Evolutionary conservation across 306 rosid genomes (phyloP), one percentile per base, ranked within the genome.

Genomic region (Macrotyloma uniflorum): DNA sequence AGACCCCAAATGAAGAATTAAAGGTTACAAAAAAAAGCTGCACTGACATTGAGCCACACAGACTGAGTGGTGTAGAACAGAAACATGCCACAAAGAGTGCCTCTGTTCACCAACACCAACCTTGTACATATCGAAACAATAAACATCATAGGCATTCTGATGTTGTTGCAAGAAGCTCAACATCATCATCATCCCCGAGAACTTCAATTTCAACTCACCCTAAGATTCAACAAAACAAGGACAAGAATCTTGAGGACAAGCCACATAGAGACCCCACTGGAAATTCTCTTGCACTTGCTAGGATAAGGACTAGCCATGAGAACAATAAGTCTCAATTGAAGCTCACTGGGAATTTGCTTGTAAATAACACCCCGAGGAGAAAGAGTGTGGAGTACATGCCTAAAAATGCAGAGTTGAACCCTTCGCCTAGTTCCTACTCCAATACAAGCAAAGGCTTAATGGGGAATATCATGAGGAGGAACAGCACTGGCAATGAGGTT

Each of bases 401-500:
- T n/a, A 87, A 66, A 70, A 79, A 22, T 36, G 67, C 53, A 69
- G 86, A 79, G 24, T 14, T 72, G 19, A 85, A 67, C 66, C 79
- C 80, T 16, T 1, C 67, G 23, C 38, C 50, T 1, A 80, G 32
- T 19, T 63, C 74, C 70, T 10, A 80, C 40, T 62, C 42, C 46
- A 84, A 67, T 28, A 69, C 78, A 16, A 72, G 83, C 19, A 82
- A 57, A 53, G 79, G 32, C 3, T 69, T 58, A 4, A 92, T 89
- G 91, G 97, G 99, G 33, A 95, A 90, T 81, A 93, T 95, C 24
- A 78, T 89, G 80, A 88, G 88, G 79, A 88, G 65, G 83, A 92
- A 85, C 26, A 88, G 83, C 6, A 83, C 68, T 14, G 86, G 84
- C 3, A 84, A 82, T 6, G 88, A 89, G 14, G 67, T 76, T 23